Evolutionary conservation across 1,284 basidiomycete genomes (phyloP), one percentile per base, ranked within the genome.

Genomic region (Chiua sp.): DNA sequence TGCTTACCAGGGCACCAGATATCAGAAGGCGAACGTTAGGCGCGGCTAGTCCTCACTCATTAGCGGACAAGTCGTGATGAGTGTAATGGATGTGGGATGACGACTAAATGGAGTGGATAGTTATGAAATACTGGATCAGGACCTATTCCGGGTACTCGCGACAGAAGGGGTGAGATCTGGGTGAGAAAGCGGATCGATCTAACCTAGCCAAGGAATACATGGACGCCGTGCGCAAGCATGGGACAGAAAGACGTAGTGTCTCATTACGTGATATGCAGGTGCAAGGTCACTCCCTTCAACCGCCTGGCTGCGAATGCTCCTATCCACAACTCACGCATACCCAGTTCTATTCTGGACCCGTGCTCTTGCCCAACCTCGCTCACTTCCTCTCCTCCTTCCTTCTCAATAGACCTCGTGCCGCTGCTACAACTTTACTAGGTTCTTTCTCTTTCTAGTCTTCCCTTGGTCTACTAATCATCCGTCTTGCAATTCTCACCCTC

Each of bases 131-230:
- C 82, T 98, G 33, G 93, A 96, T 76, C 87, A 90, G 67, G 96
- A 99, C 79, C 98, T 98, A 4, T 99, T 97, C 81, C 99, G 98
- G 98, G 96, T 99, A 1, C 98, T 98, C 0, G 95, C 94, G 11
- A 99, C 98, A 0, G 93, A 98, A 70, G 98, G 98, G 73, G 98
- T 99, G 71, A 77, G 97, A 98, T 74, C 81, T 99, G 11, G 98
- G 98, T 51, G 94, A 97, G 73, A 98, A 98, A 75, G 91, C 96
- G 3, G 98, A 99, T 73, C 82, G 93, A 54, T 87, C 90, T 23
- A 99, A 99, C 73, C 81, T 98, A n/a, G 97, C 97, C 0, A 96
- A 96, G 74, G 86, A 80, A 22, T 99, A 98, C 68, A 93, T 98
- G 88, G 96, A 99, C 68, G 82, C 77, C 0, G 98, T 99, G 26